phyloP scores from a whole-genome alignment of 345 rosid species.

The Ceriops decandra region DNA sequence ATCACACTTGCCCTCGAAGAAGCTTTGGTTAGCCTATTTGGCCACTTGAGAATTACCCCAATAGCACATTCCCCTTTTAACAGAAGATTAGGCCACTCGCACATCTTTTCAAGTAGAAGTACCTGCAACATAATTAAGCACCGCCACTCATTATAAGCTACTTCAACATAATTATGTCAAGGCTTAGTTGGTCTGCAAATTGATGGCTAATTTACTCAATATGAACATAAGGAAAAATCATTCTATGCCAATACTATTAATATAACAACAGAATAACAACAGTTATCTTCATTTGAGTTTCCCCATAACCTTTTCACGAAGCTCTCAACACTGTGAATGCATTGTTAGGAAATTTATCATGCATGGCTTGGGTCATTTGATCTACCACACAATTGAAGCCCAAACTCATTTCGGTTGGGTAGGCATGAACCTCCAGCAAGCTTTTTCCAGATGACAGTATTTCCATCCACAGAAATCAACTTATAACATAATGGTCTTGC shows the following conservation, averaged over 20 bases:
- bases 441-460: conserved; percentile 95
- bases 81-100: conserved; percentile 52
- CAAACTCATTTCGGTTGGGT: conserved; percentile 66
- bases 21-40: conserved; percentile 62
- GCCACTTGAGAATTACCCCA: conserved; percentile 74
- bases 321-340: conserved; percentile 10
- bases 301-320: no score
- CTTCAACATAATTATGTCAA: neutral
- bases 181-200: neutral
- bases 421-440: conserved; percentile 69
- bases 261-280: no score
- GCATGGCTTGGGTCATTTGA: conserved; percentile 66
- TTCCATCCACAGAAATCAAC: conserved; percentile 80
- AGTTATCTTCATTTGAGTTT: no score
- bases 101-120: conserved; percentile 65
- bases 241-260: no score
- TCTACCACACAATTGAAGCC: conserved; percentile 65
- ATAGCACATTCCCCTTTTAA: conserved; percentile 58
- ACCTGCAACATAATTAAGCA: conserved; percentile 48
- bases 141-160: neutral
- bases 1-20: conserved; percentile 60
- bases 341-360: conserved; percentile 47
- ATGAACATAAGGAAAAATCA: conserved; percentile 11
- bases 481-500: conserved; percentile 88
- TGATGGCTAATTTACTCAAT: conserved; percentile 1